Conservation (phyloP, 805 yeast species). For the Ogataea kodamae region DNA sequence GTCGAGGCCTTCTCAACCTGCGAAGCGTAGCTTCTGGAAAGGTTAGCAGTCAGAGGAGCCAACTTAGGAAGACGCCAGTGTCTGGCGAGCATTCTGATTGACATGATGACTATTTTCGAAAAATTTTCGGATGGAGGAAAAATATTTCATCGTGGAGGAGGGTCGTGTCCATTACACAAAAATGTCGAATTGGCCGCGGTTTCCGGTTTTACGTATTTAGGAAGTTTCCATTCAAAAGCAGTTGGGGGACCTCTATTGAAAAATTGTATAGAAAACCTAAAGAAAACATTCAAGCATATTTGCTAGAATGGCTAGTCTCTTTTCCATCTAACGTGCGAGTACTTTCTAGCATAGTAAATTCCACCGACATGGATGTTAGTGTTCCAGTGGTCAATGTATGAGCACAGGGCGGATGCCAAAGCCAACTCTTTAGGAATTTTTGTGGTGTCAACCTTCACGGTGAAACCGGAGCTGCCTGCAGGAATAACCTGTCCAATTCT, state of each 20-base stretch:
- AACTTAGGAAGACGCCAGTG: conserved; percentile 11
- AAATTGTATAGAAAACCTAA: conserved; percentile 10
- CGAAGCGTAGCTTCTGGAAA: conserved; percentile 23
- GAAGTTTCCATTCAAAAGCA: conserved; percentile 17
- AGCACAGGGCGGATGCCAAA: conserved; percentile 54
- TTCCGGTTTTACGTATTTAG: conserved; percentile 28
- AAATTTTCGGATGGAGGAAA: conserved; percentile 16
- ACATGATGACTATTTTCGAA: conserved; percentile 14
- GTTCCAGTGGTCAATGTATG: conserved; percentile 67
- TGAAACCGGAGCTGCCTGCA: conserved; percentile 54
- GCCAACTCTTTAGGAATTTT: conserved; percentile 59
- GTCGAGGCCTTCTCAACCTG: conserved; percentile 30
- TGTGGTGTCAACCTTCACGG: conserved; percentile 49
- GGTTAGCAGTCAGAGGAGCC: conserved; percentile 4
- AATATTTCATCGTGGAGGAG: conserved; percentile 15
- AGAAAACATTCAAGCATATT: conserved; percentile 6
- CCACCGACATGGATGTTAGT: conserved; percentile 62
- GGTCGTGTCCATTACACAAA: conserved; percentile 18
- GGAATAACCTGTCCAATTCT: conserved; percentile 57
- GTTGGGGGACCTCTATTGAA: conserved; percentile 17
- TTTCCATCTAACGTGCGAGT: conserved; percentile 51
- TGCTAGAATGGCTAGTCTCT: conserved; percentile 40
- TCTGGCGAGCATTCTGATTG: conserved; percentile 14
- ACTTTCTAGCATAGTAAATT: conserved; percentile 53
- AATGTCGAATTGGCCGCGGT: conserved; percentile 27